These are phyloP conservation scores for Monosporozyma aquatica DNA, from an alignment of 805 yeast species.

Conservation along the genomic window DNA sequence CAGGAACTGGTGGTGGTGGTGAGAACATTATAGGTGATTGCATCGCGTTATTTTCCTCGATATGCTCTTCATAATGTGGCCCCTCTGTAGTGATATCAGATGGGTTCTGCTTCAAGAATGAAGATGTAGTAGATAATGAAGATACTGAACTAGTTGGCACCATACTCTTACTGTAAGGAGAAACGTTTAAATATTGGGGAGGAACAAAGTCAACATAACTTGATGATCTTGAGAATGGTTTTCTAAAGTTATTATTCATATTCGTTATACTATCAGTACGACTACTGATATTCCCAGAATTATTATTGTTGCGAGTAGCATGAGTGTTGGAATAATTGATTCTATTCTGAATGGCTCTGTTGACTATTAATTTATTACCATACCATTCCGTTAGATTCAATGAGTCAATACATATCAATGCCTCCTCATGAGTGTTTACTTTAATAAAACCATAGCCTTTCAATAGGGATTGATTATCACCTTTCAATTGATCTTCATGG, in stretches of 20 bases:
- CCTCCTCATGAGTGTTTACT: slow-evolving; percentile 40
- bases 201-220: slow-evolving; percentile 1
- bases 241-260: background rate
- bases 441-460: slow-evolving; percentile 48
- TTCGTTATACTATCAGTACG: background rate
- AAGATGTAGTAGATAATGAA: background rate
- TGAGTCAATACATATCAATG: slow-evolving; percentile 39
- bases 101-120: background rate
- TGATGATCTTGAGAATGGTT: background rate
- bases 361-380: slow-evolving; percentile 21
- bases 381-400: slow-evolving; percentile 38
- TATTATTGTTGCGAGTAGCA: background rate
- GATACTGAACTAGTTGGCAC: background rate
- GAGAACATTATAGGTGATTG: background rate
- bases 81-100: too few species aligned
- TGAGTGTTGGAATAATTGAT: slow-evolving; percentile 1
- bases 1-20: background rate
- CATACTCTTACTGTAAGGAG: background rate
- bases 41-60: background rate
- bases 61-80: too few species aligned
- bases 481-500: slow-evolving; percentile 1
- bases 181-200: background rate
- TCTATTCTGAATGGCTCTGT: slow-evolving; percentile 34
- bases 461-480: slow-evolving; percentile 4
- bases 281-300: background rate